Evolutionary conservation across 441 rosid genomes (phyloP).

Genomic region (Croton setiger): DNA sequence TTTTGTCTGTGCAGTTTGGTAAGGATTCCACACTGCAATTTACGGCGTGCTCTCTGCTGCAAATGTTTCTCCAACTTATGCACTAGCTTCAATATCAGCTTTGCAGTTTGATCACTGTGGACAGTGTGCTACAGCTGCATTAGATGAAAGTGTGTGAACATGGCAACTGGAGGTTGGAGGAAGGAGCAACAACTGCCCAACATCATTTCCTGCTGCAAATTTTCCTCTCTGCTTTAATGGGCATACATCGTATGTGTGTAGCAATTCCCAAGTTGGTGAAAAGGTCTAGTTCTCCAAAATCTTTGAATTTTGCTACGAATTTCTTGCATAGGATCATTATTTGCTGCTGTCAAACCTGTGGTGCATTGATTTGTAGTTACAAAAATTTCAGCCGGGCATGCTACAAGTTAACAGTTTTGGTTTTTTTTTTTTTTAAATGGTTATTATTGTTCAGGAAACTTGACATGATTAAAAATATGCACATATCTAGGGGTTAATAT

Average conservation of each 20-base stretch:
- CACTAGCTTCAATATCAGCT: conserved; percentile 87
- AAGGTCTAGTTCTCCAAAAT: background rate
- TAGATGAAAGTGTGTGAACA: conserved; percentile 87
- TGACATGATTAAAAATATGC: background rate
- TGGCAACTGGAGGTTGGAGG: conserved; percentile 99
- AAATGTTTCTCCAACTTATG: conserved; percentile 85
- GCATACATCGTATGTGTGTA: conserved; percentile 68
- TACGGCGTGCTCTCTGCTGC: conserved; percentile 91
- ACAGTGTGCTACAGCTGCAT: conserved; percentile 82
- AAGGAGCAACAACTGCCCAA: conserved; percentile 75
- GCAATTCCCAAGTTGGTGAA: background rate
- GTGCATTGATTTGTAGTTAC: background rate
- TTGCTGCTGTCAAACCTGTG: background rate
- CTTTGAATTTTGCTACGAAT: background rate
- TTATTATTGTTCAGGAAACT: too few species aligned
- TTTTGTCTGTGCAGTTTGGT: conserved; percentile 59
- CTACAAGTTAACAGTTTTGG: background rate
- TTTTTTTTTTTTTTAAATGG: too few species aligned
- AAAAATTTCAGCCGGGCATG: background rate
- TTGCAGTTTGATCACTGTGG: conserved; percentile 87
- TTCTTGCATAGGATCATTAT: background rate
- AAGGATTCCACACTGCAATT: conserved; percentile 77
- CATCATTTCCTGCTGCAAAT: conserved; percentile 34
- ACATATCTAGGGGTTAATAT: conserved; percentile 15
- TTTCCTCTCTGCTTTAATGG: conserved; percentile 70